Evolutionary conservation across 257 asterid species (phyloP), one percentile per base, ranked within the genome.

Genomic region (Echium plantagineum): DNA sequence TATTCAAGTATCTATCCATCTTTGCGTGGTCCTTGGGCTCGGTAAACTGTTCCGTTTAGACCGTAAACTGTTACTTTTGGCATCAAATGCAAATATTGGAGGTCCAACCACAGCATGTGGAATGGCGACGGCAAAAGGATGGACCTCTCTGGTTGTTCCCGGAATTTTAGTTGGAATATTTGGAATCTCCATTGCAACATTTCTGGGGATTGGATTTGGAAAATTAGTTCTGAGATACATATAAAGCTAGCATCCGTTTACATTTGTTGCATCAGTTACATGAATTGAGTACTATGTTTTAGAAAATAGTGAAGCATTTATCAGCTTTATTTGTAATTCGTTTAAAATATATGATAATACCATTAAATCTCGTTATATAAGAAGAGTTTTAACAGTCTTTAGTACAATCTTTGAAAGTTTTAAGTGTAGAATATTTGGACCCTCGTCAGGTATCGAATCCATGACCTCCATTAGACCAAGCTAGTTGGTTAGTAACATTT

Each of bases 51-150:
- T 81, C 56, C 54, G 65, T 59, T 55, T 89, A 15, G 87, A 85
- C 38, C 69, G 24, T 62, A 89, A 75, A 65, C 72, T 77, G 53
- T 13, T 89, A 60, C 67, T 89, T 47, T 54, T 85, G 30, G 96
- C 94, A 35, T 89, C 96, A 56, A 89, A 89, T 71, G 96, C 96
- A 22, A 89, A 89, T 63, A 64, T 89, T 52, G 96, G 96, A 57
- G 96, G 96, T 52, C 96, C 96, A 15, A 88, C 95, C 28, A 88
- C 95, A 7, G 94, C 95, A 15, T 69, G 90, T 58, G 94, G 94
- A 53, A 88, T 88, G 96, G 95, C 90, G 64, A 88, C 81, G 53
- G 81, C 94, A 6, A 83, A 88, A 78, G 95, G 90, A 49, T 88
- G 96, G 95, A 58, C 61, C 46, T 76, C 86, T 21, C 68, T 85